Percentiles rank a stretch among this genome's conserved stretches.
phyloP scores from a whole-genome alignment of 257 asterid species.

The Nyctanthes arbortristis region DNA sequence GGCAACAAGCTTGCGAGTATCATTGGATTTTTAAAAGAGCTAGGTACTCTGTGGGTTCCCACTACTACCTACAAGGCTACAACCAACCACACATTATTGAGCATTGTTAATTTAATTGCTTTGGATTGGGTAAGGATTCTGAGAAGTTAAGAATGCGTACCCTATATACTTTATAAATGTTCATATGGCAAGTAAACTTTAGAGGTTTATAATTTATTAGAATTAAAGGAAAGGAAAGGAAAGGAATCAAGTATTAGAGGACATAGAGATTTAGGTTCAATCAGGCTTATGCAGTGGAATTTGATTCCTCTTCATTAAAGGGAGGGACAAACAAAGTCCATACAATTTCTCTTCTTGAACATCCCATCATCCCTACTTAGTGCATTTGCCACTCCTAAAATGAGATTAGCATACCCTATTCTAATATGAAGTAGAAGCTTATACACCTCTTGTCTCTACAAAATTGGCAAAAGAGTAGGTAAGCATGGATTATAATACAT shows the following conservation, averaged over 20 bases:
- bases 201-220: not conserved
- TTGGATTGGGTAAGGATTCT: not conserved
- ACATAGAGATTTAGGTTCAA: not conserved
- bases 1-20: not conserved
- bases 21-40: not conserved
- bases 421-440: not conserved
- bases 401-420: not conserved
- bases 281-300: not conserved
- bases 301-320: not conserved
- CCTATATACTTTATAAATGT: not conserved
- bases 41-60: not conserved
- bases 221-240: not conserved
- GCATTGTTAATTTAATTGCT: not conserved
- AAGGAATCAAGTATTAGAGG: not conserved
- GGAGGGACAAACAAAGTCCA: not conserved
- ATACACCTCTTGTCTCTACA: not conserved
- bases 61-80: not conserved
- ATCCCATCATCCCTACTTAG: not conserved
- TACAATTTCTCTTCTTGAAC: not conserved
- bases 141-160: not conserved
- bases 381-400: not conserved
- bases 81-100: constrained; percentile 1
- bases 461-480: not conserved
- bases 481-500: not conserved
- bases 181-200: not conserved